Conservation (phyloP, 2,329 filamentous ascomycete genomes). For the Aspergillus fumigatus region DNA sequence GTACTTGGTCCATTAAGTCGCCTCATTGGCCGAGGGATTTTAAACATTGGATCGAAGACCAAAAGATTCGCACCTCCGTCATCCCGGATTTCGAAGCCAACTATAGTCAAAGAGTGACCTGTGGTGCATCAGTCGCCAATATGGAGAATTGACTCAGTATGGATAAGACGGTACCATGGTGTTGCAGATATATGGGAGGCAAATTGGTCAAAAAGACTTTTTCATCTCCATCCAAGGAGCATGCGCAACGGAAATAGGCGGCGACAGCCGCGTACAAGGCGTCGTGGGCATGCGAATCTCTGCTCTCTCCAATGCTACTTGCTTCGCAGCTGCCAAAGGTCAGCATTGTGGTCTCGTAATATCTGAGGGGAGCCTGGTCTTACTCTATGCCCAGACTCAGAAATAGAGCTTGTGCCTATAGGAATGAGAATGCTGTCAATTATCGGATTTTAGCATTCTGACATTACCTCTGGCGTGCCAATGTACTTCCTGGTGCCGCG, state of each 20-base stretch:
- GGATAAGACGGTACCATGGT: slow-evolving; percentile 52
- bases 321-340: slow-evolving; percentile 51
- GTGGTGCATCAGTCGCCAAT: neutral
- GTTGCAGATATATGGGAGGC: slow-evolving; percentile 87
- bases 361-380: slow-evolving; percentile 20
- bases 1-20: slow-evolving; percentile 50
- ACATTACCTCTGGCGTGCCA: slow-evolving; percentile 76
- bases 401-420: slow-evolving; percentile 73
- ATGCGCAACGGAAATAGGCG: slow-evolving; percentile 63
- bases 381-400: slow-evolving; percentile 63
- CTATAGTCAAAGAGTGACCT: slow-evolving; percentile 86
- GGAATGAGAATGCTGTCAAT: slow-evolving; percentile 7
- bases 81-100: slow-evolving; percentile 70
- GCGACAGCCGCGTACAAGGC: slow-evolving; percentile 65
- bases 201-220: slow-evolving; percentile 68
- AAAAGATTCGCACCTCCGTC: slow-evolving; percentile 66
- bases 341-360: slow-evolving; percentile 2
- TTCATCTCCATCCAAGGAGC: slow-evolving; percentile 45
- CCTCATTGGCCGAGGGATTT: slow-evolving; percentile 60
- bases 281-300: slow-evolving; percentile 45
- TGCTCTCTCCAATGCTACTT: slow-evolving; percentile 51
- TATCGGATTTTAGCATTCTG: neutral
- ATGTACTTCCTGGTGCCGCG: slow-evolving; percentile 91
- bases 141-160: neutral
- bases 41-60: slow-evolving; percentile 84